Evolutionary conservation across 768 basidiomycete genomes (phyloP).

Genomic region (Lepiota brunneoincarnata): DNA sequence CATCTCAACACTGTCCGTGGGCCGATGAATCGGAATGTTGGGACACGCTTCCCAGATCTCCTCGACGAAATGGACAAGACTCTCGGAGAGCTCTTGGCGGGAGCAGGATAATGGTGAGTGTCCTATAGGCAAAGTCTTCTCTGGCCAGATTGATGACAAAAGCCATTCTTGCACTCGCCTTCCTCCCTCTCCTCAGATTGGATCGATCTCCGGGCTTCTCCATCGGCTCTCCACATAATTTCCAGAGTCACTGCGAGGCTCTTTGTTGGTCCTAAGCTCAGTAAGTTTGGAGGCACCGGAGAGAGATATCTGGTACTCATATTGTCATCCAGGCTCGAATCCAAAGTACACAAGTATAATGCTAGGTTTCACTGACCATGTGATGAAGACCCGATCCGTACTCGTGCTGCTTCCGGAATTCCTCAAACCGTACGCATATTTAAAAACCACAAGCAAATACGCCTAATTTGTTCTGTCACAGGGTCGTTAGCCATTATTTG

Average conservation of each 20-base stretch:
- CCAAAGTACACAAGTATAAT: conserved; percentile 35
- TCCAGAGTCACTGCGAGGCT: conserved; percentile 22
- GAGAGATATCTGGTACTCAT: background rate
- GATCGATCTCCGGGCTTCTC: background rate
- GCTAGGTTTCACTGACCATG: conserved; percentile 30
- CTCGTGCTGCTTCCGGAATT: conserved; percentile 36
- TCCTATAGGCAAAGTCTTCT: no score
- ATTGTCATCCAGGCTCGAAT: conserved; percentile 31
- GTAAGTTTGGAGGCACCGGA: conserved; percentile 11
- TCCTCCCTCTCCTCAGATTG: background rate
- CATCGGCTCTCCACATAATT: conserved; percentile 13
- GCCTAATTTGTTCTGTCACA: background rate
- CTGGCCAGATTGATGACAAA: no score
- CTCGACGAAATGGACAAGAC: conserved; percentile 44
- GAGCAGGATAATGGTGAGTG: background rate
- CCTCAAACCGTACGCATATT: conserved; percentile 36
- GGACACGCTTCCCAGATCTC: conserved; percentile 31
- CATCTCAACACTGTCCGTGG: conserved; percentile 33
- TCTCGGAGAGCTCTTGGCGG: conserved; percentile 27
- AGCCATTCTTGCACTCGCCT: background rate
- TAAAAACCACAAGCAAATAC: no score
- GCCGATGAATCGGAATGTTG: conserved; percentile 33
- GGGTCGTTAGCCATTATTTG: background rate
- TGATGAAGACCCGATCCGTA: conserved; percentile 27
- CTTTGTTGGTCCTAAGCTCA: conserved; percentile 25